Base-by-base conservation (phyloP, 768 basidiomycete genomes). In the Sistotremastrum suecicum region DNA sequence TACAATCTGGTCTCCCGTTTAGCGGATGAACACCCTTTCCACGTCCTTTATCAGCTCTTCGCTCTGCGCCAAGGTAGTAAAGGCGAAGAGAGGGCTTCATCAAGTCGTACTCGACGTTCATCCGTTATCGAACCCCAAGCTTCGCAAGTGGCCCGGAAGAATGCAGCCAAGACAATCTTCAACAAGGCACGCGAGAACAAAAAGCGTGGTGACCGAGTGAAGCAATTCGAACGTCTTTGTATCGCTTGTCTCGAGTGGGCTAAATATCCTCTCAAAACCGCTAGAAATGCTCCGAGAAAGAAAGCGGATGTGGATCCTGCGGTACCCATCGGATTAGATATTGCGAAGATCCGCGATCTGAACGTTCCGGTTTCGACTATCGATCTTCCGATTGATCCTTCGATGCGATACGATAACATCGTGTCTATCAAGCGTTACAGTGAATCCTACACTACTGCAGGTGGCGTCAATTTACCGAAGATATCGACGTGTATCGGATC, bases 1-100 rank as follows among this genome's bases (percentile, higher is more conserved):
- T 76, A 80, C 43, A 61, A 54, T 2, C 63, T 85, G 30, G 67
- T 98, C 28, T 46, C 83, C 4, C 72, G 78, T 28, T 84, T 99
- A 72, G 86, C 85, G 54, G 62, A 61, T 47, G 88, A 97, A 44
- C 95, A 99, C 57, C 91, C 94, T 0, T 98, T 88, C 63, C 95
- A 99, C 58, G 83, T 76, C 52, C 64, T 95, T 5, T 94, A 92
- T 61, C 89, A 91, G 53, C 74, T 98, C 2, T 86, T 80, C 59
- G 86, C 85, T 45, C 63, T 94, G 50, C 69, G 64, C 46, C 66
- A 68, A 11, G 62, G 63, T 20, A 20, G 20, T 20, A 20, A 20
- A 20, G 20, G 20, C 20, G 12, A 39, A 6, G 41, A 37, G 31
- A 35, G 40, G 33, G 31, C 42, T 34, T 31, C 29, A 32, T 30